Evolutionary conservation across 345 rosid species (phyloP).

Genomic region (Durio zibethinus): DNA sequence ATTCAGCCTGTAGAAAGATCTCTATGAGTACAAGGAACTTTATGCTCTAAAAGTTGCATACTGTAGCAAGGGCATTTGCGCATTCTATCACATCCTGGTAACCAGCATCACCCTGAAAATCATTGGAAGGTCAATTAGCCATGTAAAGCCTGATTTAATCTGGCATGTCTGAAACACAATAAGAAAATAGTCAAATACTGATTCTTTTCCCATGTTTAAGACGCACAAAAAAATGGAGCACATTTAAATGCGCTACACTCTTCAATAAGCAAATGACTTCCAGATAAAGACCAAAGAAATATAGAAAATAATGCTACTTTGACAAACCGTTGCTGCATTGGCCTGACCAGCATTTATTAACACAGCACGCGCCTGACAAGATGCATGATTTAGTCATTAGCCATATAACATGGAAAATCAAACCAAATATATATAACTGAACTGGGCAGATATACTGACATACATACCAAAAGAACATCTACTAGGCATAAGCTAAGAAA

Average conservation of each 20-base stretch:
- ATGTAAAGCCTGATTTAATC: constrained; percentile 12
- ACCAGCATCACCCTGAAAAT: constrained; percentile 88
- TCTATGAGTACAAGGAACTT: neutral
- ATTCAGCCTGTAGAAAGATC: constrained; percentile 3
- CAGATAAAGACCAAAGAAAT: constrained; percentile 8
- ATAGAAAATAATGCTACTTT: constrained; percentile 1
- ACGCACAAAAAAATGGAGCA: neutral
- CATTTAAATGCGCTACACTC: neutral
- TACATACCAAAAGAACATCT: neutral
- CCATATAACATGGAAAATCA: neutral
- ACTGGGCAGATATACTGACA: neutral
- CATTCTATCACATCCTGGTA: constrained; percentile 80
- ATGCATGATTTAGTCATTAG: constrained; percentile 2
- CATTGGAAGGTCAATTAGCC: constrained; percentile 20
- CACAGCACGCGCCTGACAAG: constrained; percentile 82
- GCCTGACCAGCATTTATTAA: constrained; percentile 98
- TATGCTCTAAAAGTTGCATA: constrained; percentile 19
- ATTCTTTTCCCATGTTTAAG: neutral
- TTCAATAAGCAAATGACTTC: neutral
- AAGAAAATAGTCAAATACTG: neutral
- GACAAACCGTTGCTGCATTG: constrained; percentile 88
- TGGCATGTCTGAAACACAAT: neutral
- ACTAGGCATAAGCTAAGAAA: neutral
- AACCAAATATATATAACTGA: neutral
- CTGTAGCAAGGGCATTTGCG: constrained; percentile 63